These are phyloP conservation scores for Persicaria tinctoria DNA, from an alignment of 148 eudicot species.

Conservation along the genomic window DNA sequence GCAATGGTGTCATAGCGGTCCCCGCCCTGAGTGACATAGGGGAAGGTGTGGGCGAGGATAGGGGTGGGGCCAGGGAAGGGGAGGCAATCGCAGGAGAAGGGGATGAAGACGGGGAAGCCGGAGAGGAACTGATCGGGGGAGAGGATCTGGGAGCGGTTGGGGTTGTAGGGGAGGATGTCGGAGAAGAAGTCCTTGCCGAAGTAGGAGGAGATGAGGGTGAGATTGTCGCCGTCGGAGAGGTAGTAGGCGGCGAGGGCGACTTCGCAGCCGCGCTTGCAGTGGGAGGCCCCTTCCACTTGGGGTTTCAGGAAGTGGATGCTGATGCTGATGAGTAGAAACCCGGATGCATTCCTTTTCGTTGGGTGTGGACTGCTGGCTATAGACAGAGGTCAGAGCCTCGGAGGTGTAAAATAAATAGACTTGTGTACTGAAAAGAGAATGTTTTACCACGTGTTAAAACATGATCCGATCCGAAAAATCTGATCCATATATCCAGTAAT, in stretches of 20 bases:
- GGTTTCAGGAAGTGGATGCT: too few species aligned
- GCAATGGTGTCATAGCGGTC: constrained; percentile 25
- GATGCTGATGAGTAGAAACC: too few species aligned
- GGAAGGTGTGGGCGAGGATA: constrained; percentile 24
- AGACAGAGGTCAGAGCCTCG: too few species aligned
- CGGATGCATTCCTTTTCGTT: too few species aligned
- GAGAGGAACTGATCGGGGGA: constrained; percentile 1
- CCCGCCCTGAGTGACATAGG: constrained; percentile 12
- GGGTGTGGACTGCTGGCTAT: too few species aligned
- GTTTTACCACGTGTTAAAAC: too few species aligned
- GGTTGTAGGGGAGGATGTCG: constrained; percentile 24
- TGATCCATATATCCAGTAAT: too few species aligned
- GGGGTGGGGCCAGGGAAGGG: not conserved
- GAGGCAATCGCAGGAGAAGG: constrained; percentile 27
- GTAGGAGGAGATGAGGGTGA: not conserved
- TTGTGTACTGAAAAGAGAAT: too few species aligned
- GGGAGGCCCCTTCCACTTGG: not conserved
- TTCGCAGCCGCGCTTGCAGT: constrained; percentile 16
- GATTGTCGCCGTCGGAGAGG: constrained; percentile 11
- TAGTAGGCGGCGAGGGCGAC: constrained; percentile 12
- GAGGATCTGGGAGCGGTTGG: constrained; percentile 16
- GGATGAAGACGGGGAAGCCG: constrained; percentile 23
- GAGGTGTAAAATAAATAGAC: too few species aligned
- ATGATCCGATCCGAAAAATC: too few species aligned
- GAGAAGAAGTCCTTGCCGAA: constrained; percentile 14